Percentiles rank a stretch among this genome's conserved stretches.
Evolutionary conservation across 495 filamentous ascomycete genomes (phyloP).

Genomic region (Lophium mytilinum): DNA sequence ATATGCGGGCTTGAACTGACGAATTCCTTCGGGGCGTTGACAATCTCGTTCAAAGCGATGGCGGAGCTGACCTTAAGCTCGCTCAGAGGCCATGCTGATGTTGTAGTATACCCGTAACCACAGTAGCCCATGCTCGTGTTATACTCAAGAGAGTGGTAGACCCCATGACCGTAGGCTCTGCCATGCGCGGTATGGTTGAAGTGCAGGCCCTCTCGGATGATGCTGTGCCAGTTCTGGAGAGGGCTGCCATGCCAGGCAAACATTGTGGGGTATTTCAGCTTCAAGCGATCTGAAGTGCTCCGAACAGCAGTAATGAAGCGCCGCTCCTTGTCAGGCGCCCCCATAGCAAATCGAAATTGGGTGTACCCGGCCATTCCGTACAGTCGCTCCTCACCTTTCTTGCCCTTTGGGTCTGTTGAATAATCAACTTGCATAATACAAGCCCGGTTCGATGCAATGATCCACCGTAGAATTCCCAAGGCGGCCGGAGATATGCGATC

Average conservation of each 20-base stretch:
- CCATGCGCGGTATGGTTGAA: conserved; percentile 56
- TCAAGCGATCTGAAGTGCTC: conserved; percentile 34
- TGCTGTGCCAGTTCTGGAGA: conserved; percentile 80
- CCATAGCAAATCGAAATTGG: conserved; percentile 84
- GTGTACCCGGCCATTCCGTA: conserved; percentile 59
- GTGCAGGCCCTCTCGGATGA: conserved; percentile 74
- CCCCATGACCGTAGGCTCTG: conserved; percentile 68
- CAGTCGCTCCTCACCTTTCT: conserved; percentile 44
- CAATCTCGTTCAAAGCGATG: conserved; percentile 80
- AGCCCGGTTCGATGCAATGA: conserved; percentile 83
- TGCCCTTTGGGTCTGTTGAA: conserved; percentile 6
- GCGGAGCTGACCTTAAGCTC: conserved; percentile 48
- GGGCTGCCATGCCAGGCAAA: conserved; percentile 82
- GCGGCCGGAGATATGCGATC: conserved; percentile 58
- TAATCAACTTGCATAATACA: conserved; percentile 68
- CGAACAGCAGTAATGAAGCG: conserved; percentile 63
- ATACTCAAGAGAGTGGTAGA: conserved; percentile 63
- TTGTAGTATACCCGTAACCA: background rate
- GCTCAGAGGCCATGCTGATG: conserved; percentile 56
- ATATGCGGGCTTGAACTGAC: conserved; percentile 47
- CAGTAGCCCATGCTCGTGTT: conserved; percentile 52
- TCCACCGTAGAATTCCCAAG: conserved; percentile 70
- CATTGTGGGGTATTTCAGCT: conserved; percentile 52
- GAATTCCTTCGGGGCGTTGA: conserved; percentile 64
- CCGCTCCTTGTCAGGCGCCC: conserved; percentile 81